These are phyloP conservation scores for Eucalyptus curtisii DNA, from an alignment of 345 rosid species.

Conservation along the genomic window DNA sequence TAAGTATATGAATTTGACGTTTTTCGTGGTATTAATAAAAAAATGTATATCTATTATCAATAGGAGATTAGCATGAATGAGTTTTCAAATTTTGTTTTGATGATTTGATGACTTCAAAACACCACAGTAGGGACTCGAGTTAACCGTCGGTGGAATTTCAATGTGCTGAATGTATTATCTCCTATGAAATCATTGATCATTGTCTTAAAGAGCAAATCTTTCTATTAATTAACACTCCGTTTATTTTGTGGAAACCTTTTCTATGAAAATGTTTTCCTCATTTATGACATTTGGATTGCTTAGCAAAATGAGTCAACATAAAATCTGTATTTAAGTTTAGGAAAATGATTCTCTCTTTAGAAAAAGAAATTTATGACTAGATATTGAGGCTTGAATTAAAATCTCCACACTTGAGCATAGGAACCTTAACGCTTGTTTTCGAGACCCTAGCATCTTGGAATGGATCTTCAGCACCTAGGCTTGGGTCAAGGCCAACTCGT, in stretches of 20 bases:
- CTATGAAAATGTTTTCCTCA: not conserved
- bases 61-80: not conserved
- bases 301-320: too few relatives aligned
- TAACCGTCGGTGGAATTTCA: not conserved
- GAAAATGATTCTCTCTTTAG: not conserved
- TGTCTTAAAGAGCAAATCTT: not conserved
- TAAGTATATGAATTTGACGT: rapidly evolving
- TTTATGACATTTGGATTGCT: not conserved
- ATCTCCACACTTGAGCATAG: not conserved
- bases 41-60: not conserved
- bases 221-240: not conserved
- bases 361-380: too few relatives aligned
- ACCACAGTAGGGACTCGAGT: not conserved
- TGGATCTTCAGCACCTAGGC: not conserved
- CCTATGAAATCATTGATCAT: not conserved
- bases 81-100: not conserved
- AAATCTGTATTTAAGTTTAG: too few relatives aligned
- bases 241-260: too few relatives aligned
- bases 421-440: not conserved
- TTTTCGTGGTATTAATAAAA: too few relatives aligned
- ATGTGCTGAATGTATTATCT: not conserved
- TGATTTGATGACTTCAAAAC: not conserved
- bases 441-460: rapidly evolving
- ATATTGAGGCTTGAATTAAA: too few relatives aligned
- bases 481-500: rapidly evolving